Base-by-base conservation (phyloP, 305 asterid genomes). In the Fraxinus xanthoxyloides region DNA sequence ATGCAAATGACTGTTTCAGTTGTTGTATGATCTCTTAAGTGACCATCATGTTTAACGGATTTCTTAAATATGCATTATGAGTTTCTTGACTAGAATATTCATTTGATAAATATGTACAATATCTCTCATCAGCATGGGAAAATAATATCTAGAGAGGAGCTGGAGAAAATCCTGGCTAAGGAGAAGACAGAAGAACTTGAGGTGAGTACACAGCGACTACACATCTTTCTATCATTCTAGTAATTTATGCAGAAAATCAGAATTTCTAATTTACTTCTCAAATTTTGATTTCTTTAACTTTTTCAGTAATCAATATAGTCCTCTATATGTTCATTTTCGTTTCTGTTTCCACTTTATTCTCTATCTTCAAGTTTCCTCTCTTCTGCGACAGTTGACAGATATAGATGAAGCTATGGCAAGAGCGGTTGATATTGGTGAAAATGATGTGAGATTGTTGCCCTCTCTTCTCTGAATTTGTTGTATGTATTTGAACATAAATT, bases 371-470 rank as follows among this genome's bases (percentile, higher is more conserved):
- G 72, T 81, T 48, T 83, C 70, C 31, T 75, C 4, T 75, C 80
- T 85, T 87, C 79, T 81, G 76, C 81, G 56, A 82, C 87, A 94
- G 97, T 82, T 88, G 85, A 78, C 95, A 24, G 99, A 95, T 76
- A 93, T 93, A 35, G 99, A 94, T 82, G 99, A 95, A 77, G 98
- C 98, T 54, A 92, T 95, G 99, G 94, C 98, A 32, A 89, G 85
- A 79, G 99, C 99, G 21, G 98, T 95, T 79, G 98, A 95, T 90
- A 95, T 95, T 72, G 99, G 98, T 54, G 99, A 93, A 87, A 93
- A 90, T 75, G 98, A 95, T 81, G 99, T 94, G 88, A 91, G 93
- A 67, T 82, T 77, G 67, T 48, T 35, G 28, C 67, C 69, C 43
- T 30, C 5, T 77, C 70, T 79, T 67, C 63, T 77, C 75, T 70